Base-by-base conservation (phyloP, 176 grass and related monocot genomes). In the Secale cereale region DNA sequence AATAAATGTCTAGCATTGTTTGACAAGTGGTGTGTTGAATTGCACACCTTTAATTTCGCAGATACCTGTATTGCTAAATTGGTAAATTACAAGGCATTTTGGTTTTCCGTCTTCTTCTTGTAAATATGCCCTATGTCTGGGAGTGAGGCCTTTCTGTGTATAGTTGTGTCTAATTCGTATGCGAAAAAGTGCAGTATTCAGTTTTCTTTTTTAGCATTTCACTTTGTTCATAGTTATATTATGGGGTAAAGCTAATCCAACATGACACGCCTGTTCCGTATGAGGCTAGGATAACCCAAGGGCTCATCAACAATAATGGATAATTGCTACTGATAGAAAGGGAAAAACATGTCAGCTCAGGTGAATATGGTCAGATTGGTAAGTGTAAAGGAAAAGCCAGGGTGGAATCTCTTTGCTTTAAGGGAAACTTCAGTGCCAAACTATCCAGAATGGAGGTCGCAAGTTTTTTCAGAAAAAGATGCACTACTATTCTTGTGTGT, bases 371-470 rank as follows among this genome's bases (percentile, higher is more conserved):
- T 54, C n/a, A 82, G 33, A 83, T 48, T 36, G 27, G 16, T 2
- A 60, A 79, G 20, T 80, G 64, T 59, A 52, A 52, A 75, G 22
- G 56, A 60, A 83, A 79, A 79, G 33, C 66, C 17, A 74, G 73
- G 46, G 59, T 66, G 61, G 57, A 79, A 90, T 79, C 8, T 59
- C 5, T 76, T 56, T 30, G 33, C 32, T 77, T 89, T 30, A n/a
- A 40, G 30, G 22, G 83, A 82, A 59, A 83, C 64, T 65, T 37
- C 26, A 75, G 35, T 79, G 14, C 43, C 2, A 83, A 72, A 36
- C 11, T 22, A 59, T 83, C 65, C 43, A 86, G 33, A 79, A 83
- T 48, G 57, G 73, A 28, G 22, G 27, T 23, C 14, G 8, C 12
- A 56, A 7, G 3, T 77, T 81, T 72, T 30, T 5, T 40, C 0